These are phyloP conservation scores for Westerdykella ornata DNA, from an alignment of 2,329 filamentous ascomycete species.

Conservation along the genomic window DNA sequence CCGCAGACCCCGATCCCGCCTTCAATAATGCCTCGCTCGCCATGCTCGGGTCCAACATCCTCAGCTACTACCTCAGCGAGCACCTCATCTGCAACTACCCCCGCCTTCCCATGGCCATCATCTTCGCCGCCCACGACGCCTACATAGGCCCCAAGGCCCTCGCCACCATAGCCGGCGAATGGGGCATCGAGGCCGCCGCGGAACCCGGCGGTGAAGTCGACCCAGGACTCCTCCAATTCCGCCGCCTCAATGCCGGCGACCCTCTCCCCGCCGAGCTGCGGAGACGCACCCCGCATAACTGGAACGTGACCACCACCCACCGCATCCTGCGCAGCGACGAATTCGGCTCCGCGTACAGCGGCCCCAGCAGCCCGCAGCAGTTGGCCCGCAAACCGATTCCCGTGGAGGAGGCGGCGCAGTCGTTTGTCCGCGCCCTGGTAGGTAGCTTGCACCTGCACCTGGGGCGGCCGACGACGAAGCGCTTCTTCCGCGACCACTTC, in stretches of 20 bases:
- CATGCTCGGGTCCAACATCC: constrained; percentile 71
- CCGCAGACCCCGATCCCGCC: constrained; percentile 68
- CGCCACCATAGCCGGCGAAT: constrained; percentile 67
- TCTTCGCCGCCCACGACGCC: constrained; percentile 78
- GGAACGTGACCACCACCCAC: constrained; percentile 49
- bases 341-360: constrained; percentile 61
- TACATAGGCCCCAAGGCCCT: constrained; percentile 74
- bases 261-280: constrained; percentile 20
- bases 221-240: constrained; percentile 80
- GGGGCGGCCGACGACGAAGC: constrained; percentile 69
- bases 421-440: constrained; percentile 75
- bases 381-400: constrained; percentile 27
- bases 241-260: constrained; percentile 36
- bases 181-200: constrained; percentile 86
- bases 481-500: constrained; percentile 78
- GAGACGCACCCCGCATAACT: constrained; percentile 28
- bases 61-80: constrained; percentile 85
- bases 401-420: constrained; percentile 57
- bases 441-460: constrained; percentile 82
- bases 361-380: constrained; percentile 19
- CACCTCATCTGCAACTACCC: constrained; percentile 83
- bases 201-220: constrained; percentile 88
- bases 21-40: constrained; percentile 89
- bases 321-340: constrained; percentile 76
- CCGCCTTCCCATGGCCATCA: constrained; percentile 78